Percentiles rank a stretch among this genome's conserved stretches.
Evolutionary conservation across 352 stramenopile genomes (phyloP).

Genomic region (Bremia lactucae): DNA sequence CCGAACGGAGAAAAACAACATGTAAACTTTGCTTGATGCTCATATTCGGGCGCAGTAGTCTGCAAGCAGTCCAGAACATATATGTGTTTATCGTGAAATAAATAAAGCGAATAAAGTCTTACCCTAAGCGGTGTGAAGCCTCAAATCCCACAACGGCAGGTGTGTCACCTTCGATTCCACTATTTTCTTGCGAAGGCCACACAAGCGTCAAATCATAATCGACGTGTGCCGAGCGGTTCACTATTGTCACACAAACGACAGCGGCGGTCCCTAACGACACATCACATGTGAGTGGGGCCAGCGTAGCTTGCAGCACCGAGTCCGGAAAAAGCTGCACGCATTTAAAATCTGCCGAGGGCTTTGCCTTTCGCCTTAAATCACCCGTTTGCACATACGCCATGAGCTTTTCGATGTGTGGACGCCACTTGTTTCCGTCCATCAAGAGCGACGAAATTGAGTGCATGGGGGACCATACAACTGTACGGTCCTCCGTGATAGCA

Average conservation of each 20-base stretch:
- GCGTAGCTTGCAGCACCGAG: conserved; percentile 31
- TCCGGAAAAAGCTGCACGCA: conserved; percentile 29
- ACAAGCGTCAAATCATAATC: conserved; percentile 63
- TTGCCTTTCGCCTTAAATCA: conserved; percentile 2
- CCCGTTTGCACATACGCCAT: conserved; percentile 8
- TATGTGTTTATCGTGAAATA: conserved; percentile 4
- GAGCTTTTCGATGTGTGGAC: conserved; percentile 7
- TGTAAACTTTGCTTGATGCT: conserved; percentile 54
- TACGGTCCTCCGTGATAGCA: conserved; percentile 54
- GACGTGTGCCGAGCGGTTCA: conserved; percentile 33
- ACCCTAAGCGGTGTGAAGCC: conserved; percentile 57
- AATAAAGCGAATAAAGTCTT: conserved; percentile 9
- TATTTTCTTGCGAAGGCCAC: conserved; percentile 14
- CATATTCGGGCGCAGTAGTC: conserved; percentile 32
- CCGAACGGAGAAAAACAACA: conserved; percentile 35
- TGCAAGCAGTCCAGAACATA: conserved; percentile 7
- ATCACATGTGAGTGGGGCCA: conserved; percentile 21
- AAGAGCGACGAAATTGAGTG: conserved; percentile 3
- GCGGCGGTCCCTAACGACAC: conserved; percentile 13
- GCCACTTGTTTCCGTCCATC: conserved; percentile 8
- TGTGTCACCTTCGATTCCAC: neutral
- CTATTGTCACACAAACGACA: conserved; percentile 34
- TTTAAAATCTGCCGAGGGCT: conserved; percentile 15
- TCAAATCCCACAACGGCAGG: conserved; percentile 45
- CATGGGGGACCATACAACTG: conserved; percentile 42